Evolutionary conservation across 306 rosid species (phyloP), one percentile per base, ranked within the genome.

Genomic region (Acacia melanoxylon): DNA sequence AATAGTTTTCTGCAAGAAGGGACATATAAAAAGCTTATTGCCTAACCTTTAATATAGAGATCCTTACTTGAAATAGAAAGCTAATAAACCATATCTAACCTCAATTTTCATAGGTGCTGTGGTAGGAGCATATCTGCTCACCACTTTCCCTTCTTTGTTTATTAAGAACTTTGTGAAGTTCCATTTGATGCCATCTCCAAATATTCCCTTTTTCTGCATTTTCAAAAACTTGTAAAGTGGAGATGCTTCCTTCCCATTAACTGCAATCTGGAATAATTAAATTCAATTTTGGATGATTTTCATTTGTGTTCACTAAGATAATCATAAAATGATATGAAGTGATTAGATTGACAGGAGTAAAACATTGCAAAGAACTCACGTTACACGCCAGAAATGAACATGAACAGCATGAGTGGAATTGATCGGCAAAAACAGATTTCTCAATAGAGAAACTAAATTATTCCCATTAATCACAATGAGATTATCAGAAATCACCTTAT

Each of bases 91-190:
- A 48, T 51, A 11, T 65, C 89, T 66, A 76, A 94, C 98, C 98
- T 94, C 93, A 51, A 94, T 89, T 86, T 94, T 90, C 59, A 88
- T 82, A 83, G 98, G 97, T 45, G 96, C 49, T 20, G 98, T 92
- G 77, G 91, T 91, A 14, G 97, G 98, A 82, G 97, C 97, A 88
- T 90, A 94, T 92, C 98, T 86, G 22, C 88, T 91, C 54, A 92
- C 97, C 66, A 94, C 96, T 82, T 91, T 87, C 73, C 98, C 97
- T 78, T 92, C 91, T 90, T 91, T 94, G 88, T 85, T 88, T 10
- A 91, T 88, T 42, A 94, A 83, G 91, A 94, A 92, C 90, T 94
- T 94, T 22, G 98, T 90, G 89, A 94, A 94, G 93, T 92, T 94
- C 98, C 98, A 94, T 81, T 94, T 92, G 88, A 94, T 88, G 78